Base-by-base conservation (phyloP, 2,329 filamentous ascomycete genomes). In the Pyrenophora tritici-repentis region DNA sequence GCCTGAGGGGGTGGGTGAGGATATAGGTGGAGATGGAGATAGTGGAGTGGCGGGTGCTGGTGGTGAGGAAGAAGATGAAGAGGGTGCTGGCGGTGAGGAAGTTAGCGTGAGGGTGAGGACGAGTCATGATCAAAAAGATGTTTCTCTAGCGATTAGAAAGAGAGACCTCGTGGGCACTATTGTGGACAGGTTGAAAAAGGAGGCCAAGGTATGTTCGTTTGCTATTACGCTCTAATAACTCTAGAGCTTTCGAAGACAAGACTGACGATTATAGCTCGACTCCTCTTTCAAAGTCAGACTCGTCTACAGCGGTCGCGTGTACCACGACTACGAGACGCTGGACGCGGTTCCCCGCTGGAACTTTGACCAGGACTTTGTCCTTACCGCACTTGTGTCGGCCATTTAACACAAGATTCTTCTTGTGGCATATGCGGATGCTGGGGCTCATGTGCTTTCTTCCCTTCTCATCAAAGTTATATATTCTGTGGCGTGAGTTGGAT, bases 221-320 rank as follows among this genome's bases (percentile, higher is more conserved):
- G 16, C 32, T 20, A 12, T 24, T 0, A 36, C 13, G 12, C 12
- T 18, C 14, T 3, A 3, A 13, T 24, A 34, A 17, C 31, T 3
- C 35, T 20, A 3, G 18, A 20, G 5, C n/a, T 1, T 24, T 16
- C 14, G 12, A 10, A 20, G 10, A 35, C 24, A 18, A 29, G 26
- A 40, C 55, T 66, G 16, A 62, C 43, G 13, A 8, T 17, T n/a
- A 9, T 36, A 59, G 87, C 76, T 92, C 26, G 72, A 81, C 2
- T 68, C 78, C 6, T 77, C 76, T 37, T 84, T 83, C 55, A 82
- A 79, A 40, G 78, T 96, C 42, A 84, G 85, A 46, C 82, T 96
- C 52, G 86, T 85, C 16, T 95, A 96, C 71, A 81, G 94, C 73
- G 92, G 92, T 60, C 90, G 86, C 68, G 83, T 92, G 42, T 81